These are phyloP conservation scores for Mortierella alpina DNA, from an alignment of 192 early-diverging fungal species.

Conservation along the genomic window DNA sequence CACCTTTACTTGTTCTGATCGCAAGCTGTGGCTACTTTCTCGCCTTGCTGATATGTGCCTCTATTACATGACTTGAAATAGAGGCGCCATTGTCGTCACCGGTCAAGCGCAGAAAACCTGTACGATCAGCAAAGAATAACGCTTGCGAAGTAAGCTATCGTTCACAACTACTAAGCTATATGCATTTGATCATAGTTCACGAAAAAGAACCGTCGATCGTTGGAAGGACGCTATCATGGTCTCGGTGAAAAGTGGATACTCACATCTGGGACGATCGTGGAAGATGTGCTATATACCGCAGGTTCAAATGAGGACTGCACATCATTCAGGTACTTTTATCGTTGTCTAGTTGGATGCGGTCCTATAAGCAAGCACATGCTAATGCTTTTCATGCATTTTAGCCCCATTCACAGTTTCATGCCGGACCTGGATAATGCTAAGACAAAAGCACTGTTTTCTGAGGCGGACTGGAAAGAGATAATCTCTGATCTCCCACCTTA, in stretches of 20 bases:
- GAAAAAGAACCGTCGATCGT: conserved; percentile 31
- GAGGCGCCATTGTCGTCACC: too few relatives aligned
- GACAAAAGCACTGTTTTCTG: conserved; percentile 21
- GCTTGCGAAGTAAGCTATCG: conserved; percentile 17
- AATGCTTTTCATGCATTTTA: conserved; percentile 18
- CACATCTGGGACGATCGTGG: conserved; percentile 23
- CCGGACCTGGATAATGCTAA: conserved; percentile 21
- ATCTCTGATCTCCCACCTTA: conserved; percentile 26
- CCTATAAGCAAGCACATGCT: conserved; percentile 16
- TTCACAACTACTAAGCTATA: conserved; percentile 20
- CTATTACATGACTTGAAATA: too few relatives aligned
- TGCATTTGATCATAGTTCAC: conserved; percentile 36
- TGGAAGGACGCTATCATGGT: conserved; percentile 19
- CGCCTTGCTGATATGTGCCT: too few relatives aligned
- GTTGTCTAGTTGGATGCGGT: conserved; percentile 27
- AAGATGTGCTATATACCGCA: conserved; percentile 35
- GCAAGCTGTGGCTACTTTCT: too few relatives aligned
- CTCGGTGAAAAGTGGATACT: conserved; percentile 33
- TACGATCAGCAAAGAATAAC: conserved; percentile 17
- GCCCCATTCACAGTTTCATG: conserved; percentile 37
- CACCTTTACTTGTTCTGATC: too few relatives aligned
- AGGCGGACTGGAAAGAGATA: conserved; percentile 29
- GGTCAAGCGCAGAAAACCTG: conserved; percentile 38
- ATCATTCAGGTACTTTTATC: conserved; percentile 39
- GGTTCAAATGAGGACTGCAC: conserved; percentile 23